Evolutionary conservation across 78 protist genomes (phyloP).

Genomic region (Goniomonas avonlea): DNA sequence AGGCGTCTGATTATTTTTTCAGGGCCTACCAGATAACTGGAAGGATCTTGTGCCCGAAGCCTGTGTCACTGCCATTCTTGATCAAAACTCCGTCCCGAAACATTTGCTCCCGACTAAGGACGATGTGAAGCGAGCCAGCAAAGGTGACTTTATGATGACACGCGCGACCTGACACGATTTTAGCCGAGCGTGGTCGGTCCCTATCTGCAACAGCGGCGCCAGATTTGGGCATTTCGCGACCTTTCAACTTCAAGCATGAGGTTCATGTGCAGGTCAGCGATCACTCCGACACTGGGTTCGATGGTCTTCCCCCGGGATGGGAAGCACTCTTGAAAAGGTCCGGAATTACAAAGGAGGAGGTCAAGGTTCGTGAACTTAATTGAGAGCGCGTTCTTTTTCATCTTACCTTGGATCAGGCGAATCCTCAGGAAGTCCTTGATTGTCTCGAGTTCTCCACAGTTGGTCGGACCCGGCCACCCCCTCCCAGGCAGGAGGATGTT

Average conservation of each 20-base stretch:
- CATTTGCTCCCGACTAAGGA: neutral
- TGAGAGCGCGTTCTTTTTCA: neutral
- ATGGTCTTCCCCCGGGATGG: slow-evolving; percentile 1
- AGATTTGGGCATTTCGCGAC: slow-evolving; percentile 5
- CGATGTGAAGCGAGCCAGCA: no score
- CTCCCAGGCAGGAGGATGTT: neutral
- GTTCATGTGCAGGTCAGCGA: neutral
- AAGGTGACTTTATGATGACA: neutral
- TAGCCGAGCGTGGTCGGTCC: neutral
- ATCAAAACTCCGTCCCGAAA: neutral
- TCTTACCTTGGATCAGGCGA: neutral
- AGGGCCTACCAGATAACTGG: neutral
- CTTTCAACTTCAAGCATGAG: slow-evolving; percentile 17
- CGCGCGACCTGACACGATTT: neutral
- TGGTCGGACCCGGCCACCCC: neutral
- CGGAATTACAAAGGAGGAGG: slow-evolving; percentile 15
- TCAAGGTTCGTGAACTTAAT: neutral
- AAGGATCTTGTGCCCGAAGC: neutral
- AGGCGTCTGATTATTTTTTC: no score
- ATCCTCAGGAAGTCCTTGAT: neutral
- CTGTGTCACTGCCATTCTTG: neutral
- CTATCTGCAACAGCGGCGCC: neutral
- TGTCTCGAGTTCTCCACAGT: neutral
- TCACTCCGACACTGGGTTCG: neutral
- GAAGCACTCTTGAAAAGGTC: neutral